Conservation (phyloP, 768 basidiomycete species). For the Boletus speciosus region DNA sequence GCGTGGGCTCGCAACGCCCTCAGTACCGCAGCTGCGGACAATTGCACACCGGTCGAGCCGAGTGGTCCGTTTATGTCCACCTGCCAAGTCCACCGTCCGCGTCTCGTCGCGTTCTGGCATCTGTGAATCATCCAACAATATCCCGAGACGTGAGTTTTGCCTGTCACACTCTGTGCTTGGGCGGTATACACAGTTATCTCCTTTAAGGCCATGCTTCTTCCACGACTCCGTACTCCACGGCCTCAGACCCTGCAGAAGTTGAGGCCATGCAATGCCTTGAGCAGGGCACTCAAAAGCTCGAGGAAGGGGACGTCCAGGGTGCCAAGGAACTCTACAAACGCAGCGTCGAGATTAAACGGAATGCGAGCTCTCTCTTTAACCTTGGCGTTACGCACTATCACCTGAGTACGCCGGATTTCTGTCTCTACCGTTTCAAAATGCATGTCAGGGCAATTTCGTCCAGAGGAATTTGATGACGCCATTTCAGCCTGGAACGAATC, state of each 20-base stretch:
- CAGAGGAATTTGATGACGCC: slow-evolving; percentile 86
- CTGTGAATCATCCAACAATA: slow-evolving; percentile 1
- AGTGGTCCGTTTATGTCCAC: slow-evolving; percentile 18
- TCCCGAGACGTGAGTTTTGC: slow-evolving; percentile 29
- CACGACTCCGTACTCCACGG: slow-evolving; percentile 75
- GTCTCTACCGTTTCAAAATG: slow-evolving; percentile 14
- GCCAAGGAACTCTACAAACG: slow-evolving; percentile 76
- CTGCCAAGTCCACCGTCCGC: slow-evolving; percentile 14
- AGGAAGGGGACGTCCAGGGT: slow-evolving; percentile 79
- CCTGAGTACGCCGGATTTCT: slow-evolving; percentile 55
- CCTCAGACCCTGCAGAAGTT: slow-evolving; percentile 76
- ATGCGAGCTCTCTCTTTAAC: slow-evolving; percentile 81
- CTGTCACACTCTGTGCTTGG: slow-evolving; percentile 5
- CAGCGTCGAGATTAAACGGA: slow-evolving; percentile 76
- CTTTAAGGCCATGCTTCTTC: slow-evolving; percentile 71
- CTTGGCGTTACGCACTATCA: slow-evolving; percentile 89
- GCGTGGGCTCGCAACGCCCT: slow-evolving; percentile 24
- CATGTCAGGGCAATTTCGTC: slow-evolving; percentile 13
- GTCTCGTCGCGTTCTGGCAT: slow-evolving; percentile 5
- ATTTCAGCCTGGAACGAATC: slow-evolving; percentile 86
- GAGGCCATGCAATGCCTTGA: slow-evolving; percentile 80
- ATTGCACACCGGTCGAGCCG: slow-evolving; percentile 21
- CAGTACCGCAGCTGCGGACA: slow-evolving; percentile 23
- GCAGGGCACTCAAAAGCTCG: slow-evolving; percentile 77
- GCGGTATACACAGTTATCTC: slow-evolving; percentile 1